phyloP scores from a whole-genome alignment of 1,284 basidiomycete genomes.

The Leccinum cinnamomeum region DNA sequence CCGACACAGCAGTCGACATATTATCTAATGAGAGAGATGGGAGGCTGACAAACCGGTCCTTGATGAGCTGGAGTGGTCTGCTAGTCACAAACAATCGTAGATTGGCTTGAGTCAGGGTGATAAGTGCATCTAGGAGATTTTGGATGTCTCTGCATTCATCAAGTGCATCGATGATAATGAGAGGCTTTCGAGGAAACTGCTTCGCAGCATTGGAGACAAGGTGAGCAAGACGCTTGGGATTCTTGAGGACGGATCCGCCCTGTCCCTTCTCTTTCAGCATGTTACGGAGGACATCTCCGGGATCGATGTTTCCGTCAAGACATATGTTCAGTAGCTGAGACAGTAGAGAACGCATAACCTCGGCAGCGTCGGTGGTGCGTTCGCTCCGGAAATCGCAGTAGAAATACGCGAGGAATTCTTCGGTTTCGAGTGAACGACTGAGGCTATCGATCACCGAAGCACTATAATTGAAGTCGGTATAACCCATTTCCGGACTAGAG shows the following conservation, averaged over 20 bases:
- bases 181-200: neutral
- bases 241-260: neutral
- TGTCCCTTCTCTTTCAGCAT: neutral
- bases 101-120: neutral
- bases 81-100: neutral
- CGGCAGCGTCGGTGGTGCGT: neutral
- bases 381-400: slow-evolving; percentile 1
- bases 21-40: neutral
- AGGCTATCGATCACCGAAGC: neutral
- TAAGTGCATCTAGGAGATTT: neutral
- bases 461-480: neutral
- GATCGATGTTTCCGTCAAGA: neutral
- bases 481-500: neutral
- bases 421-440: neutral
- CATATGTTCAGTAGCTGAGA: neutral
- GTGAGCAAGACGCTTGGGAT: neutral
- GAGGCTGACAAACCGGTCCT: neutral
- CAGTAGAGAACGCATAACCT: neutral
- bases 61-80: neutral
- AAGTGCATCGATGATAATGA: neutral
- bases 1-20: neutral
- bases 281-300: neutral
- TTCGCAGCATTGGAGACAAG: neutral
- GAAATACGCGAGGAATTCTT: neutral
- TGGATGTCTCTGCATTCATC: neutral